Evolutionary conservation across 805 yeast species (phyloP), one percentile per base, ranked within the genome.

Genomic region (Nematodospora valgi): DNA sequence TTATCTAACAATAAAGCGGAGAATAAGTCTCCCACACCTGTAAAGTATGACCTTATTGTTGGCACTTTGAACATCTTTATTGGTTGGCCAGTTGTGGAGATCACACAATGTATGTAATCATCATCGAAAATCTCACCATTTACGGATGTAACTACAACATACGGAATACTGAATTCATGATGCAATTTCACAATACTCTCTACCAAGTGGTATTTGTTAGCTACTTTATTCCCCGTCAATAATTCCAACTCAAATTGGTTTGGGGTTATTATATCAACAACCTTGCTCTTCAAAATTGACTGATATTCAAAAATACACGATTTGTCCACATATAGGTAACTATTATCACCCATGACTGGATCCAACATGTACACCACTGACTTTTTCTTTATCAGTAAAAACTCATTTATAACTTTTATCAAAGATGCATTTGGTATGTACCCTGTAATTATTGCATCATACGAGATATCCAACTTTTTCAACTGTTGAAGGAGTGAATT

Each of bases 1-100:
- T 85, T 72, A 55, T 83, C 94, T 5, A 86, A 47, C 21, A 88
- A 56, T 25, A 89, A 56, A 0, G 95, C 91, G 0, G 95, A 81
- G 48, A 91, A 89, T 27, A 89, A 59, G 51, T 89, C 98, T 5
- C 98, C 98, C 0, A 93, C 95, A 2, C 98, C 98, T 0, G 96
- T 86, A 60, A 89, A 91, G 55, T 91, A 87, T 4, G 91, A 80
- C 36, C 81, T 77, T 27, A 86, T 74, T 23, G 70, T 64, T 2
- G 85, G 82, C 10, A 83, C 70, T 44, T 70, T 68, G 48, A 74
- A 78, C 30, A 62, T 32, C 4, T 48, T 33, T 2, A 61, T 45
- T 3, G 27, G 18, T 6, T 46, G 52, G 13, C 26, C 27, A 19
- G 23, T 32, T 24, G 41, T 21, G 3, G 53, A 54, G 3, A 52